Conservation (phyloP, 2,329 filamentous ascomycete genomes). For the Colletotrichum higginsianum region DNA sequence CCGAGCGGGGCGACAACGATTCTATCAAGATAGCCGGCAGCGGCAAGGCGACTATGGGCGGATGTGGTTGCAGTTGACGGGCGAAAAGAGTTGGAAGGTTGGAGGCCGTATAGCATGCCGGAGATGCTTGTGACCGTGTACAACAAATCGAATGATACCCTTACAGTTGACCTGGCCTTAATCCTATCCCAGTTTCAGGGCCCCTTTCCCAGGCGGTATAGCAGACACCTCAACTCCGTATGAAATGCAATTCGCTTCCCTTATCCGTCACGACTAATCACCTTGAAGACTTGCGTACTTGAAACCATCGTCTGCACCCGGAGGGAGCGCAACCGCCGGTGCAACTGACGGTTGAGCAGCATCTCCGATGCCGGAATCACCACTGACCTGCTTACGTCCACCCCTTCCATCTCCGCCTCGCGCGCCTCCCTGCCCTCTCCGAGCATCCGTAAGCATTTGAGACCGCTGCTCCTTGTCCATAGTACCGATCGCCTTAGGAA, state of each 20-base stretch:
- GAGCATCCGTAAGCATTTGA: constrained; percentile 83
- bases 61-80: constrained; percentile 52
- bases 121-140: constrained; percentile 29
- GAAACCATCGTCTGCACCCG: constrained; percentile 79
- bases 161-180: constrained; percentile 16
- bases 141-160: constrained; percentile 41
- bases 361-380: constrained; percentile 13
- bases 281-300: constrained; percentile 90
- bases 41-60: constrained; percentile 47
- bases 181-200: constrained; percentile 2
- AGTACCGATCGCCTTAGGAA: constrained; percentile 90
- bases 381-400: constrained; percentile 36
- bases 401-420: constrained; percentile 45
- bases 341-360: constrained; percentile 41
- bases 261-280: constrained; percentile 66
- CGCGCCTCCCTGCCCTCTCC: constrained; percentile 59
- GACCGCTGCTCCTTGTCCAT: constrained; percentile 90
- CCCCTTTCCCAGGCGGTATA: not conserved
- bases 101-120: not conserved
- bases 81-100: constrained; percentile 45
- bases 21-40: constrained; percentile 78
- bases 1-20: constrained; percentile 94
- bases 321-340: constrained; percentile 78
- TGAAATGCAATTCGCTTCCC: constrained; percentile 5
- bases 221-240: constrained; percentile 32